Evolutionary conservation across 345 rosid genomes (phyloP), one percentile per base, ranked within the genome.

Genomic region (Turritis glabra): DNA sequence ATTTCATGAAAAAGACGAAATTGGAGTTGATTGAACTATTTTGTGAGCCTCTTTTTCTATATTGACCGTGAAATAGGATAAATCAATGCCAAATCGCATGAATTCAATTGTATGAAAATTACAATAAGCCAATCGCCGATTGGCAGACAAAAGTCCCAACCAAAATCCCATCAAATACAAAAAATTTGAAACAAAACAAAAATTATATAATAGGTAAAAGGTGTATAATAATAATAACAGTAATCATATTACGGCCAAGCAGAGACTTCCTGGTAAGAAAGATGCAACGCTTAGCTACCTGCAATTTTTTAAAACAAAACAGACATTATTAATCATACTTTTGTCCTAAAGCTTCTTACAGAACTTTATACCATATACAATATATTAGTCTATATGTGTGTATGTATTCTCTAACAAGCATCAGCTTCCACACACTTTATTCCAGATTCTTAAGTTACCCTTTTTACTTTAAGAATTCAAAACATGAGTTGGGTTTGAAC

Each of bases 241-340:
- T 69, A 69, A 76, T 62, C 56, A 67, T 57, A 59, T 50, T 69
- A 69, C 22, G 29, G 57, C 75, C 66, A 76, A 54, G 75, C 65
- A 70, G 44, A 77, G 44, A 77, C 66, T 52, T 76, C 76, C 14
- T 54, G 9, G 54, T 67, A 21, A 10, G 17, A 27, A 73, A 66
- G 35, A 66, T 57, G 68, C 44, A 67, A 67, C 18, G 5, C 46
- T 14, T 17, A 67, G 30, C 47, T 61, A 61, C 65, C 80, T 77
- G 59, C 52, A 76, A 59, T 13, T 3, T 30, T 9, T 4, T 15
- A 9, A 9, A 35, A 62, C 9, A 33, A 43, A 63, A 1, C 51
- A 61, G 35, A 59, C 40, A 52, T 68, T 32, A 25, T 68, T 43
- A 5, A 50, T 67, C 46, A 51, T 60, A n/a, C 73, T 67, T 59